Evolutionary conservation across 805 yeast species (phyloP), one percentile per base, ranked within the genome.

Genomic region (Lipomyces sp.): DNA sequence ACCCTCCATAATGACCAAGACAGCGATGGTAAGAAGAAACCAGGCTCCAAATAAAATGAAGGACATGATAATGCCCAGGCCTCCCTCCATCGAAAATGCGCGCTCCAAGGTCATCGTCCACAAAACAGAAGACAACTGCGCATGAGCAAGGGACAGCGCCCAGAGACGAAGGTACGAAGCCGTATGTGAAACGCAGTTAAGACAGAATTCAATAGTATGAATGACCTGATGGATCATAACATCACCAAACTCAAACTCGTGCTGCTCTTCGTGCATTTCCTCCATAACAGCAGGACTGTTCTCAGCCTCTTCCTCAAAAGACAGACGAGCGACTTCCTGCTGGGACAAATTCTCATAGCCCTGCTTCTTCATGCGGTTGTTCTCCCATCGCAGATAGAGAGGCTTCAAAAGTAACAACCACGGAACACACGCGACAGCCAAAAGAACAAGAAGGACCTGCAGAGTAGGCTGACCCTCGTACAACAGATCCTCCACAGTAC

Each of bases 71-170:
- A 92, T 89, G 11, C 97, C 96, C 3, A 82, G 73, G 7, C 80
- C 69, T 2, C 94, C 95, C 2, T 88, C 82, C 59, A 83, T 80
- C 5, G 86, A 84, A 77, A 95, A 94, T 0, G 96, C 88, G 70
- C 87, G 86, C 61, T 86, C 86, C 64, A 95, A 84, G 1, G 99
- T 95, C 99, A 95, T 95, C 50, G 88, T 81, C 99, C 99, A 94
- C 77, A 94, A 82, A 7, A 94, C 99, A n/a, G 90, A 82, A 0
- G 98, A 93, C 73, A 94, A 84, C 81, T 94, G 98, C 13, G 97
- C 96, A 80, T 94, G 99, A 0, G 99, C 99, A 69, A 94, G 85
- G 0, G 98, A 94, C 72, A 94, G 82, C 2, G 99, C 99, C 99
- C 99, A 94, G 72, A 94, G 82, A 79, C 99, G 90, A 73, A 94